phyloP scores from a whole-genome alignment of 352 stramenopile species.

The Globisporangium heterothallicum region DNA sequence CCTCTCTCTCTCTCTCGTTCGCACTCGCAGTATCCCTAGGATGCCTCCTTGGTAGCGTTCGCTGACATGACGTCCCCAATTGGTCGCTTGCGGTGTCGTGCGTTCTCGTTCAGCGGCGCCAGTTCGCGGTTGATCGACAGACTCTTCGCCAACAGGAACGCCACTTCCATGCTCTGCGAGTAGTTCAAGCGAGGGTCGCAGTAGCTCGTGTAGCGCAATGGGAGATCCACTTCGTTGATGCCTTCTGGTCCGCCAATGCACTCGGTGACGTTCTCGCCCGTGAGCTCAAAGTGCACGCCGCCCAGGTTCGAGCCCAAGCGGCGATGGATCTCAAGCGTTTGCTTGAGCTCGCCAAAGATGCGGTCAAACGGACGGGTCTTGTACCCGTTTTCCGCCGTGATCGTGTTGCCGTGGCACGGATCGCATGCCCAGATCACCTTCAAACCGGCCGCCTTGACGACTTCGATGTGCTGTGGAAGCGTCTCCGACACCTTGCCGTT shows the following conservation, averaged over 20 bases:
- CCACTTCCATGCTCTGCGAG: constrained; percentile 97
- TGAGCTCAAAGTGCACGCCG: constrained; percentile 97
- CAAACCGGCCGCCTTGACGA: constrained; percentile 92
- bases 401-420: constrained; percentile 97
- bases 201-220: constrained; percentile 93
- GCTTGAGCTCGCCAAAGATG: constrained; percentile 95
- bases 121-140: constrained; percentile 64
- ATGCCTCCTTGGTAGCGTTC: background rate
- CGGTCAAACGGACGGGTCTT: constrained; percentile 97
- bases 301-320: constrained; percentile 91
- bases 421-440: constrained; percentile 97
- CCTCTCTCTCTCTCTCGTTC: too few relatives aligned
- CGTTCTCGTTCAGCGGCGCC: constrained; percentile 57
- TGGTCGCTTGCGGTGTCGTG: constrained; percentile 46
- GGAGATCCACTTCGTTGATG: constrained; percentile 92
- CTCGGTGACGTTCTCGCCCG: constrained; percentile 98
- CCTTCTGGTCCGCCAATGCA: constrained; percentile 95
- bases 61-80: constrained; percentile 15
- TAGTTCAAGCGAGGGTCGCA: constrained; percentile 98
- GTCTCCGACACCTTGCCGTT: constrained; percentile 91
- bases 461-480: constrained; percentile 94
- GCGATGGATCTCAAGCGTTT: constrained; percentile 98
- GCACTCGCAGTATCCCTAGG: too few relatives aligned
- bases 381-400: constrained; percentile 92
- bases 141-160: constrained; percentile 95